These are phyloP conservation scores for Podospora tetraspora DNA, from an alignment of 495 filamentous ascomycete species.

Conservation along the genomic window DNA sequence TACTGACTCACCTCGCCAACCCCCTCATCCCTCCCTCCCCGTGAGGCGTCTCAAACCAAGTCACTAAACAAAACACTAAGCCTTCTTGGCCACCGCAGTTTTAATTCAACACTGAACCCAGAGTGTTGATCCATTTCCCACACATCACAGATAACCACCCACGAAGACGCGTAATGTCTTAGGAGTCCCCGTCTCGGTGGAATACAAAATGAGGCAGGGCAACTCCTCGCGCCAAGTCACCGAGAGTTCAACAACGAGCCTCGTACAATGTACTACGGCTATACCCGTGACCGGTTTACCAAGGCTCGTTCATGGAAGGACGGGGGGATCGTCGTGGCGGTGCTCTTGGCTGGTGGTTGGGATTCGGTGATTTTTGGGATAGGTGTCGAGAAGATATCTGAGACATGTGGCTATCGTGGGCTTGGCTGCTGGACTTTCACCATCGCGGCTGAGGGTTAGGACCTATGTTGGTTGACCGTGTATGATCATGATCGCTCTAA, in stretches of 20 bases:
- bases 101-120: neutral
- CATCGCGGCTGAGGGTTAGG: neutral
- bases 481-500: neutral
- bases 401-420: neutral
- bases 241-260: neutral
- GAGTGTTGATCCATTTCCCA: neutral
- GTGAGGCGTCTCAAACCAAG: neutral
- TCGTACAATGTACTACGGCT: neutral
- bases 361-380: neutral
- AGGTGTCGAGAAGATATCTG: neutral
- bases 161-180: neutral
- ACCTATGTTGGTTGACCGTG: neutral
- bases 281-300: neutral
- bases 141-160: neutral
- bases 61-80: neutral
- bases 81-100: neutral
- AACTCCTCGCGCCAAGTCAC: neutral
- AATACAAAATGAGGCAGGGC: constrained; percentile 4
- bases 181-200: constrained; percentile 1
- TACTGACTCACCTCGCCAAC: neutral
- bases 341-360: neutral
- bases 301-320: neutral
- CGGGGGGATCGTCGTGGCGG: neutral
- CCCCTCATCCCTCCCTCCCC: neutral
- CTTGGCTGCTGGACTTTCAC: neutral